Conservation (phyloP, 257 asterid species). For the Solanum medicagineum region DNA sequence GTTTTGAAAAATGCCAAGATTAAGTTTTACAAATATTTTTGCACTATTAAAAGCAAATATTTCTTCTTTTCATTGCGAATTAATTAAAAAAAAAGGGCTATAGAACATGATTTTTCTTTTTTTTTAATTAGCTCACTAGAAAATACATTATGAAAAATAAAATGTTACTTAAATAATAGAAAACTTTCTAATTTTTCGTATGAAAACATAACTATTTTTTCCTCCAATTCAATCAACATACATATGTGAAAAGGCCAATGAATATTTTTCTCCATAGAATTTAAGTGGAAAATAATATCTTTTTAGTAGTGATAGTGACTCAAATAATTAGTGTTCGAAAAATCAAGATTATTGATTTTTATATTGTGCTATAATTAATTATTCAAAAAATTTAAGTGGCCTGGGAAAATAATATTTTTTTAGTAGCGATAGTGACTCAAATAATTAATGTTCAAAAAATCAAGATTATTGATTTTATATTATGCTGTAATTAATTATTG, state of each 20-base stretch:
- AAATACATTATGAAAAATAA: no score
- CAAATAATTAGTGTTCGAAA: neutral
- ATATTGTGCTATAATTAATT: neutral
- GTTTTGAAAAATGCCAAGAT: no score
- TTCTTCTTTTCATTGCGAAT: no score
- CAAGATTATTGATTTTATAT: neutral
- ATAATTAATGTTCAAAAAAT: neutral
- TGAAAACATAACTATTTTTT: no score
- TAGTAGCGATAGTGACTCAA: neutral
- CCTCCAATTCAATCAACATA: no score
- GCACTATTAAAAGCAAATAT: no score
- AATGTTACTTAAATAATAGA: no score
- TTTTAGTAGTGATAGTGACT: neutral
- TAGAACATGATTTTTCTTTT: no score
- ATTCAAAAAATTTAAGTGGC: neutral
- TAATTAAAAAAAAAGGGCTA: no score
- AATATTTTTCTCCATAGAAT: neutral
- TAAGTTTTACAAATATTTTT: no score
- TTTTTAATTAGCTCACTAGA: neutral
- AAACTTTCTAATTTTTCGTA: no score
- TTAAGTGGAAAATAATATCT: neutral
- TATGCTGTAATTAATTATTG: neutral
- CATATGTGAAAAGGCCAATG: no score
- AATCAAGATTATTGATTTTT: neutral
- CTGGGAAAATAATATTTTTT: neutral